These are phyloP conservation scores for Thielaviopsis musarum DNA, from an alignment of 2,329 filamentous ascomycete species.

Conservation along the genomic window DNA sequence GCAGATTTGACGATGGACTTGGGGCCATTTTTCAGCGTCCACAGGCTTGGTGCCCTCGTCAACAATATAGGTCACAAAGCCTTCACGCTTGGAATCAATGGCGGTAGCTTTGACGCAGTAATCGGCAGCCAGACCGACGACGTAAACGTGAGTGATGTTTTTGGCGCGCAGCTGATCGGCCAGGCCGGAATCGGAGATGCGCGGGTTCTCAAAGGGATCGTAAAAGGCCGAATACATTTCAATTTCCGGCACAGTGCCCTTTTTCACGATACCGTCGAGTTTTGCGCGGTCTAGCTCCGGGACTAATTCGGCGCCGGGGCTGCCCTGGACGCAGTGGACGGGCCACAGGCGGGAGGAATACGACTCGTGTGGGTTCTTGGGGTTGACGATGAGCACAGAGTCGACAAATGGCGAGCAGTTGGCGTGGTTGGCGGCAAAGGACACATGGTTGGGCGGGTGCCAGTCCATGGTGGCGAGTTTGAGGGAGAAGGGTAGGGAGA, in stretches of 20 bases:
- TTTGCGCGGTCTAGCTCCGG: slow-evolving; percentile 46
- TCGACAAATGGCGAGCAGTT: slow-evolving; percentile 50
- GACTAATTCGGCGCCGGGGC: slow-evolving; percentile 55
- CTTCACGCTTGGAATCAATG: slow-evolving; percentile 56
- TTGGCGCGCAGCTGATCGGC: slow-evolving; percentile 35
- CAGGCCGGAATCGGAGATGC: slow-evolving; percentile 46
- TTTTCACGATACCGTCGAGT: slow-evolving; percentile 55
- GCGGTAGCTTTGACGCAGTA: slow-evolving; percentile 79
- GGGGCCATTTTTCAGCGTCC: slow-evolving; percentile 40
- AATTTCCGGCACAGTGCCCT: slow-evolving; percentile 55
- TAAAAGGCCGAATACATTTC: slow-evolving; percentile 95
- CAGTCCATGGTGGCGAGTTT: slow-evolving; percentile 85
- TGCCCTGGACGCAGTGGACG: slow-evolving; percentile 67
- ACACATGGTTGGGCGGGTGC: slow-evolving; percentile 70
- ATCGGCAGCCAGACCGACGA: slow-evolving; percentile 74
- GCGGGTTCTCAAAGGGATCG: slow-evolving; percentile 53
- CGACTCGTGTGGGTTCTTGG: slow-evolving; percentile 40
- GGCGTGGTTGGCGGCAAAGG: slow-evolving; percentile 69
- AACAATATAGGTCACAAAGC: slow-evolving; percentile 61
- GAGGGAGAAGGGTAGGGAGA: slow-evolving; percentile 51
- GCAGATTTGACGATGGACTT: slow-evolving; percentile 35
- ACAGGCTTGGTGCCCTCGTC: slow-evolving; percentile 66
- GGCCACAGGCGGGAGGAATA: slow-evolving; percentile 71
- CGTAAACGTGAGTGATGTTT: slow-evolving; percentile 55
- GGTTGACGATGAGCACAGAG: slow-evolving; percentile 47